Base-by-base conservation (phyloP, 1,139 yeast species). In the Candida anutae region DNA sequence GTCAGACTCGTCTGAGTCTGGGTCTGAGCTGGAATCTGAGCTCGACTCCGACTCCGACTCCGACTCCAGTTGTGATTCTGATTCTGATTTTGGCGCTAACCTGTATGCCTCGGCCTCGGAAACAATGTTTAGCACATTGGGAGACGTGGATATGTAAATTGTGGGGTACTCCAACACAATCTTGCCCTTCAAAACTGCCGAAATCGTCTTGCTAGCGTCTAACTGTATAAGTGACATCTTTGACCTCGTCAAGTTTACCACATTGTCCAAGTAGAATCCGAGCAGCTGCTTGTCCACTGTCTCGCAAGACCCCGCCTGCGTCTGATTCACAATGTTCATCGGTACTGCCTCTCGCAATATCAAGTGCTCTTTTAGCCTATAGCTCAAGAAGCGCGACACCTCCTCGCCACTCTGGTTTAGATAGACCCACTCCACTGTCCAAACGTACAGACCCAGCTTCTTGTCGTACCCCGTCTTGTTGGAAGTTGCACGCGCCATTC, bases 141-240 rank as follows among this genome's bases (percentile, higher is more conserved):
- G 37, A 15, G 34, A 28, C 11, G 42, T 37, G 1, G 69, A 53
- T 4, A 81, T 61, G 34, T 61, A 68, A 4, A 84, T 58, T 0
- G 88, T 79, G 0, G 95, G 95, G 41, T 69, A 84, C 47, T 85
- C 95, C 22, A 85, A 56, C 0, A 87, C 83, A 0, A 77, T 63
- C 32, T 66, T 63, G 28, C 74, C 74, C 31, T 59, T 53, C 22
- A 87, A 46, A 1, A 62, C 63, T 11, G 69, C 74, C 0, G 63
- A 65, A 24, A 74, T 42, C 3, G 44, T 17, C 3, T 25, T 28
- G 1, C 38, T 37, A 1, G 42, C 30, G 25, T 53, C 46, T 21
- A 66, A 32, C 10, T 34, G 32, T 19, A 62, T 47, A 10, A 50
- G 35, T 1, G 55, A 43, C 1, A 34, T 24, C 8, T 37, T 33